These are phyloP conservation scores for Acanthamoeba healyi DNA, from an alignment of 208 protist genomes.

Conservation along the genomic window DNA sequence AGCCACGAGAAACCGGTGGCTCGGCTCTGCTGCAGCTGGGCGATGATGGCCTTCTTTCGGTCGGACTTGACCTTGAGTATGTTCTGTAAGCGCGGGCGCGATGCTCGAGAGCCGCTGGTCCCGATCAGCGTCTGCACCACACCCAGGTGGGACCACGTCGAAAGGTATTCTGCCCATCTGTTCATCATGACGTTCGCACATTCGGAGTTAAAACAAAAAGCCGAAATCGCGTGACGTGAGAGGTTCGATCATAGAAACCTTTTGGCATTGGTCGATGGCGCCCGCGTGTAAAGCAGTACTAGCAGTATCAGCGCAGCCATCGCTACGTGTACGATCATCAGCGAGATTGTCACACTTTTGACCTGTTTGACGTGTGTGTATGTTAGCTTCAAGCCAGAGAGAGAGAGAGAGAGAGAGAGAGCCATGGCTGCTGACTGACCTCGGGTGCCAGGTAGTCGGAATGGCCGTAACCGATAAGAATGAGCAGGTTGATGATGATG, in stretches of 20 bases:
- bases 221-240: too few species aligned
- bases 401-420: neutral
- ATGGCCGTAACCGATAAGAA: slow-evolving; percentile 40
- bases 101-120: neutral
- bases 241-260: neutral
- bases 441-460: slow-evolving; percentile 8
- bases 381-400: neutral
- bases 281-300: neutral
- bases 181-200: neutral
- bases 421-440: too few species aligned
- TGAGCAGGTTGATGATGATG: slow-evolving; percentile 41
- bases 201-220: too few species aligned
- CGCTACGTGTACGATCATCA: slow-evolving; percentile 1
- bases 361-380: neutral
- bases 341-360: neutral
- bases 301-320: slow-evolving; percentile 11
- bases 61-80: slow-evolving; percentile 64
- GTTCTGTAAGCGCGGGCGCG: slow-evolving; percentile 27
- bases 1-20: slow-evolving; percentile 41
- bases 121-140: neutral
- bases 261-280: slow-evolving; percentile 37
- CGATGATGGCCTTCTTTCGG: slow-evolving; percentile 56
- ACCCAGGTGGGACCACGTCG: slow-evolving; percentile 4
- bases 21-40: slow-evolving; percentile 21
- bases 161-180: slow-evolving; percentile 67